These are phyloP conservation scores for Phytophthora fragariae DNA, from an alignment of 352 stramenopile species.

Conservation along the genomic window DNA sequence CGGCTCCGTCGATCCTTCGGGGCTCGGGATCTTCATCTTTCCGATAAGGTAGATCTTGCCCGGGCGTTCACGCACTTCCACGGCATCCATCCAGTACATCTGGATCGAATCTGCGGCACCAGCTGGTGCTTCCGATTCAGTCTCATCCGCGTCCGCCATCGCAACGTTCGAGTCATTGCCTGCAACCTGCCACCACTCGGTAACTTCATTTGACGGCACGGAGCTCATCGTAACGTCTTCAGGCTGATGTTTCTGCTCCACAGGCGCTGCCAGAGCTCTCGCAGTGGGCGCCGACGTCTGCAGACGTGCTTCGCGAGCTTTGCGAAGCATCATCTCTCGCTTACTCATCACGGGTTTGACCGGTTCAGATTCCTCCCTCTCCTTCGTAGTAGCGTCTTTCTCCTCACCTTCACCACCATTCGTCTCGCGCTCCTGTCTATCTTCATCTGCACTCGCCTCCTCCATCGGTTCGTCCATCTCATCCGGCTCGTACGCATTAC, in stretches of 20 bases:
- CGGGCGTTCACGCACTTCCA: conserved; percentile 93
- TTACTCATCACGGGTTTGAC: conserved; percentile 62
- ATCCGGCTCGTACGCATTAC: conserved; percentile 42
- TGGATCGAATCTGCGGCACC: conserved; percentile 80
- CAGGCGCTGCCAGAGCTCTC: conserved; percentile 54
- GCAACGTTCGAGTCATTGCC: conserved; percentile 28
- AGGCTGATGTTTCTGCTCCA: conserved; percentile 37
- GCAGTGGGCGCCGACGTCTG: conserved; percentile 71
- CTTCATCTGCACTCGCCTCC: conserved; percentile 37
- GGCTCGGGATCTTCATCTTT: conserved; percentile 86
- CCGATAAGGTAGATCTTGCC: conserved; percentile 98
- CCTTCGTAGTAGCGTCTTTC: conserved; percentile 1
- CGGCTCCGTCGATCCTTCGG: conserved; percentile 39
- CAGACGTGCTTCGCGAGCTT: conserved; percentile 62
- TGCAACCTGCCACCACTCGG: conserved; percentile 84
- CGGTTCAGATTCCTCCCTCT: conserved; percentile 18
- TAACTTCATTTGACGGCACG: conserved; percentile 88
- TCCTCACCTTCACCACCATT: not conserved
- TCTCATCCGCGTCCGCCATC: conserved; percentile 29
- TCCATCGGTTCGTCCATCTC: conserved; percentile 45
- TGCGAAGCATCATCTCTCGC: conserved; percentile 76
- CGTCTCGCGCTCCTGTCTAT: conserved; percentile 31
- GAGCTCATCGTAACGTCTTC: conserved; percentile 40
- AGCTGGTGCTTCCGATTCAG: conserved; percentile 43
- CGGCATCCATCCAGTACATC: conserved; percentile 98